Base-by-base conservation (phyloP, 306 rosid genomes). In the Cajanus cajan region DNA sequence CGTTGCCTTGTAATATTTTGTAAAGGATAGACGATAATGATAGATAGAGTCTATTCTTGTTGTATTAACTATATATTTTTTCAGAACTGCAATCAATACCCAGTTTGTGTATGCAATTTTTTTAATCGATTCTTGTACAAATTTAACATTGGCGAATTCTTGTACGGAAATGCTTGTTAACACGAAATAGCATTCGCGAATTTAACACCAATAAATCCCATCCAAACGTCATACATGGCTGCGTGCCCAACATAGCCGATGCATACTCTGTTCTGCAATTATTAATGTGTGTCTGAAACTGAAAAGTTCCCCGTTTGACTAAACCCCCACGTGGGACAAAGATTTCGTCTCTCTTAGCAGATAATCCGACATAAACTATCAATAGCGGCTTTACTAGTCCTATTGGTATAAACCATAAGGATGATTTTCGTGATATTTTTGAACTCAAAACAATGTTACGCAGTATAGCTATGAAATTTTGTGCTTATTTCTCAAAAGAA, bases 1-100 rank as follows among this genome's bases (percentile, higher is more conserved):
- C 47, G 57, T 39, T 65, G 63, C 50, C 61, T 61, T 83, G 80
- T 83, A 89, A 63, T 78, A 78, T 79, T 54, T 68, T 87, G 85
- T 84, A 63, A 68, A 83, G 85, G 72, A 83, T 67, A 41, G 58
- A 44, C 34, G 8, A 64, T 39, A 69, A 69, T 48, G 73, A 22
- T 24, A 68, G 6, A 12, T 8, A 48, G 43, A 59, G 37, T 14
- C 22, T 54, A 41, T 41, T 41, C 66, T 65, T 82, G 80, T 86
- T 80, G 85, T 67, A 76, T 71, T 25, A 64, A 5, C 36, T n/a
- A 37, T 11, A 21, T 7, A 14, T 37, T 19, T 39, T 28, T 51
- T 18, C 65, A 68, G 78, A 62, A 71, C 24, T 39, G 52, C 73
- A 65, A 75, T 22, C 43, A 16, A 43, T 65, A 24, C n/a, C 31